Conservation (phyloP, 2,329 filamentous ascomycete genomes). For the Penicillium nordicum region DNA sequence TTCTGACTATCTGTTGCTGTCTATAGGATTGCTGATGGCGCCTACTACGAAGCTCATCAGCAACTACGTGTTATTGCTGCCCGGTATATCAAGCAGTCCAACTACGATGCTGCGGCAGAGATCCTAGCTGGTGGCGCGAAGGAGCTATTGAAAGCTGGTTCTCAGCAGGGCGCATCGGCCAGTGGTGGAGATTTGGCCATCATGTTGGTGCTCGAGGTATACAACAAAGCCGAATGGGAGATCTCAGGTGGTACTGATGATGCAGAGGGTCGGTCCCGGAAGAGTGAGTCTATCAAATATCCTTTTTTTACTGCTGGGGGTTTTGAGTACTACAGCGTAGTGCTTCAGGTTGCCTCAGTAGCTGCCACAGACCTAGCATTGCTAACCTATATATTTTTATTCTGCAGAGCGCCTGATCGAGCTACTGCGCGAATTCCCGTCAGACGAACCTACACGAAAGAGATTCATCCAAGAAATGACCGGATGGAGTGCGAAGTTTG, state of each 20-base stretch:
- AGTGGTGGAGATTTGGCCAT: constrained; percentile 87
- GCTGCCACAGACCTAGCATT: not conserved
- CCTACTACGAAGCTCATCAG: constrained; percentile 97
- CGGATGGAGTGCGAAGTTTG: constrained; percentile 79
- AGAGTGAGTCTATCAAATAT: constrained; percentile 28
- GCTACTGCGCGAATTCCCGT: constrained; percentile 74
- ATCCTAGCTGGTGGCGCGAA: constrained; percentile 81
- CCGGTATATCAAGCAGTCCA: constrained; percentile 83
- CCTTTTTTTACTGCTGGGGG: not conserved
- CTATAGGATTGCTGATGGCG: constrained; percentile 75
- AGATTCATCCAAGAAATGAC: constrained; percentile 86
- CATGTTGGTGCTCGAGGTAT: constrained; percentile 84
- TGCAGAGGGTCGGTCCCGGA: constrained; percentile 62
- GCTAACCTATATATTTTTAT: constrained; percentile 6
- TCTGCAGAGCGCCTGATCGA: constrained; percentile 62
- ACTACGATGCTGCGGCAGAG: constrained; percentile 81
- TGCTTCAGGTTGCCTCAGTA: not conserved
- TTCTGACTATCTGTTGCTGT: constrained; percentile 14
- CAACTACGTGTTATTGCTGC: constrained; percentile 93
- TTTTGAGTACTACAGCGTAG: not conserved
- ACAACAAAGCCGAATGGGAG: constrained; percentile 78
- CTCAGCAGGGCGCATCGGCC: constrained; percentile 83
- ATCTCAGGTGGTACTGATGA: constrained; percentile 55
- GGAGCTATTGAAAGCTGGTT: constrained; percentile 61
- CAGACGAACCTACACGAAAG: constrained; percentile 85